Conservation (phyloP, 169 alveolate species). For the Perkinsus olseni region DNA sequence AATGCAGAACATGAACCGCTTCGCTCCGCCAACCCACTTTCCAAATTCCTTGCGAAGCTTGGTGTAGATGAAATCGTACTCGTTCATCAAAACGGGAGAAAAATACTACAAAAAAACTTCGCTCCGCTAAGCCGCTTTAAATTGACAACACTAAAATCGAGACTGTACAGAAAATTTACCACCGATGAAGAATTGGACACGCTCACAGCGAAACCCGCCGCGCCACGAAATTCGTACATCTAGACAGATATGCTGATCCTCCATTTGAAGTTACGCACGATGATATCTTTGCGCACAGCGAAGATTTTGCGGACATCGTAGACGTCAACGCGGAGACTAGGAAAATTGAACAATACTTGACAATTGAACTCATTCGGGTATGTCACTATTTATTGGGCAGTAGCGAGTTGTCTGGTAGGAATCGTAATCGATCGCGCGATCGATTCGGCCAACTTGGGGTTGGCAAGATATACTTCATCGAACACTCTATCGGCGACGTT, state of each 20-base stretch:
- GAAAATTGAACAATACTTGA: no score
- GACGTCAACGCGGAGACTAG: no score
- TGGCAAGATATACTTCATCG: neutral
- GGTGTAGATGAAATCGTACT: conserved; percentile 36
- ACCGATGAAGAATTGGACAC: neutral
- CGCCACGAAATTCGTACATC: neutral
- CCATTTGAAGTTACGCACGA: no score
- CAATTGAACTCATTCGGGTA: no score
- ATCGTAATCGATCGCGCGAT: neutral
- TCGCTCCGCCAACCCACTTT: neutral
- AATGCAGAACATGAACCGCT: neutral
- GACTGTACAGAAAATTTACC: neutral
- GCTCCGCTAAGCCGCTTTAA: neutral
- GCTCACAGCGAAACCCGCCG: neutral
- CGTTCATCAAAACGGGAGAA: conserved; percentile 18
- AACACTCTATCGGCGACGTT: neutral
- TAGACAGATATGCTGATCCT: no score
- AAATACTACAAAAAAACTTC: neutral
- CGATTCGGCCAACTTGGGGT: neutral
- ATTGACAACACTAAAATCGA: neutral
- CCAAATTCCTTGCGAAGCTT: conserved; percentile 46
- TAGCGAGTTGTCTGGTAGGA: neutral
- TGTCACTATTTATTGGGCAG: neutral
- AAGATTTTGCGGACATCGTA: neutral
- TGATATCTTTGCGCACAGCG: neutral